Base-by-base conservation (phyloP, 2,329 filamentous ascomycete genomes). In the Thermothelomyces thermophilus region DNA sequence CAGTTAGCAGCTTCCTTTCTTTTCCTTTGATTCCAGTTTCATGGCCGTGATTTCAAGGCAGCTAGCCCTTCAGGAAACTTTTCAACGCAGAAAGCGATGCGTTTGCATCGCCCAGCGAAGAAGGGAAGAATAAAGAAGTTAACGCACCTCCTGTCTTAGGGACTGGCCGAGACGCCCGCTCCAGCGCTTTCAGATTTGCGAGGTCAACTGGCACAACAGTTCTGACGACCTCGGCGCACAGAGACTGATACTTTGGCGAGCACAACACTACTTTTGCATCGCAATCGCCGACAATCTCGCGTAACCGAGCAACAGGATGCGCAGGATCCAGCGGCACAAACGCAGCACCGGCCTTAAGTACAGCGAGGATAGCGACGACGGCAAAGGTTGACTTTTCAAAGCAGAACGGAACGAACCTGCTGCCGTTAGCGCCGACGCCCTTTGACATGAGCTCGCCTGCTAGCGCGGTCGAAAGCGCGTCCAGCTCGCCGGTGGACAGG, bases 291-390 rank as follows among this genome's bases (percentile, higher is more conserved):
- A 54, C 42, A 45, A 60, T 58, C 16, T 56, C 57, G 14, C 36
- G 35, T n/a, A 59, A 41, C 33, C 58, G 48, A 5, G 41, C 46
- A 1, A 56, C 50, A 2, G 58, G 56, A 41, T 60, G 56, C n/a
- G 47, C 50, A 10, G 58, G 54, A 36, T 64, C 62, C 10, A 64
- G 52, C 0, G 61, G 61, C 8, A 64, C 60, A 50, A 62, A 65
- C 9, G 60, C 63, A 4, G 58, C 62, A 10, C 63, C 63, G 11
- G 59, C 53, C 42, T 60, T 62, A 41, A 64, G 55, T 26, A 64
- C 53, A 19, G 56, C 62, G n/a, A 64, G 45, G 42, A 65, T 56
- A 5, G 56, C 55, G 9, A 63, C 56, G 1, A 62, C 49, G 17
- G 59, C 55, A 46, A 51, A 53, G 1, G 49, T 31, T 14, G 60